Evolutionary conservation across 139 green algal genomes (phyloP), one percentile per base, ranked within the genome.

Genomic region (Chlorella sp.): DNA sequence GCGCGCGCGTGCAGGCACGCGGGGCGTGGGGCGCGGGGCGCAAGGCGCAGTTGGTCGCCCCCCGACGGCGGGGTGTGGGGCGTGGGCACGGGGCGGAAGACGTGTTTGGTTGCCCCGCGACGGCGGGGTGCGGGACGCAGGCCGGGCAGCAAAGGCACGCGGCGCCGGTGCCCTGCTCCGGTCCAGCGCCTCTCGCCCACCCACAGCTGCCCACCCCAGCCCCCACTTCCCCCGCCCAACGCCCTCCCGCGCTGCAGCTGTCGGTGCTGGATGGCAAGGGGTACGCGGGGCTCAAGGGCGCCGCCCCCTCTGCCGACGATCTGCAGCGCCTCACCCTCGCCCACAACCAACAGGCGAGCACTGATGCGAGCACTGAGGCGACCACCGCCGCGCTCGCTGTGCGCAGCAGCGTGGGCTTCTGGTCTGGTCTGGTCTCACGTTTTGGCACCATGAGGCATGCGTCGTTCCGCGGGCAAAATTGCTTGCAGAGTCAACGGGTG

Each of bases 191-290:
- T 11, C 3, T 14, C 11, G 41, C 11, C 27, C 3, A 6, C 23
- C 40, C 63, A 8, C 40, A 15, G 6, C 40, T 4, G 14, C 40
- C 38, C 19, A 36, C 23, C 63, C 31, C 19, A 11, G 3, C 29
- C 25, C 23, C 3, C n/a, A n/a, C n/a, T n/a, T 17, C 29, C n/a
- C 21, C 35, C 33, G 9, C 15, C 66, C 11, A 1, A 8, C 36
- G 19, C 27, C 36, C 25, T 74, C 1, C 31, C 43, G n/a, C n/a
- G n/a, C n/a, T 59, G 64, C 79, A 88, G 80, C 45, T 82, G 46
- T 76, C 40, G n/a, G 64, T 88, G 46, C 29, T 88, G 69, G 83
- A 88, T 51, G 83, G 79, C 12, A 73, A 56, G 58, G 60, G 42
- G 56, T 77, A 78, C 45, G 63, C 46, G 1, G 58, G 40, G 12